phyloP scores from a whole-genome alignment of 2,329 filamentous ascomycete species.

The Huntiella savannae region DNA sequence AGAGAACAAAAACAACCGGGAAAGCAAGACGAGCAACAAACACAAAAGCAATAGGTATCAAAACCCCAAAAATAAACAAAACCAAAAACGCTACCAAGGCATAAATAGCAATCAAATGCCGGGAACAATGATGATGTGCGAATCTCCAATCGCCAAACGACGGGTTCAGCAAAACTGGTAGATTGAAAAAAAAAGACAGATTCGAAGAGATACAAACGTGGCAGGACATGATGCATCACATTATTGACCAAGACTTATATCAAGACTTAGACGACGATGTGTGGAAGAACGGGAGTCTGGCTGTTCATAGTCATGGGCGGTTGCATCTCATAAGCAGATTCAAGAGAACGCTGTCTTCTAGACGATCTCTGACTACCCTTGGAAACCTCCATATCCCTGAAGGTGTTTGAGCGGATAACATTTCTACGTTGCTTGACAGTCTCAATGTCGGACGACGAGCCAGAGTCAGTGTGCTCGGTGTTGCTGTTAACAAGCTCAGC shows the following conservation, averaged over 20 bases:
- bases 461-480: constrained; percentile 6
- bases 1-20: constrained; percentile 11
- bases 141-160: too few relatives aligned
- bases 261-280: constrained; percentile 5
- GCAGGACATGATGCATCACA: constrained; percentile 10
- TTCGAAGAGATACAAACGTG: constrained; percentile 7
- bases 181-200: constrained; percentile 6
- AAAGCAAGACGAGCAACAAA: neutral
- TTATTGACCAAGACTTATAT: too few relatives aligned
- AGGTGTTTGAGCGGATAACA: constrained; percentile 6
- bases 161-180: constrained; percentile 3
- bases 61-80: constrained; percentile 8
- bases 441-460: constrained; percentile 10
- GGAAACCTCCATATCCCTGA: constrained; percentile 5
- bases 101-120: neutral
- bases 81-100: neutral
- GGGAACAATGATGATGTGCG: neutral
- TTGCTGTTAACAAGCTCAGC: constrained; percentile 5
- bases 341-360: neutral
- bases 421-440: constrained; percentile 6
- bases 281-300: constrained; percentile 7
- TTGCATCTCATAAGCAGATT: constrained; percentile 7
- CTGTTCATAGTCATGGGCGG: constrained; percentile 8
- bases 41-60: constrained; percentile 12
- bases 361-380: neutral